Conservation (phyloP, 2,329 filamentous ascomycete genomes). For the Pyrenochaeta sp. region DNA sequence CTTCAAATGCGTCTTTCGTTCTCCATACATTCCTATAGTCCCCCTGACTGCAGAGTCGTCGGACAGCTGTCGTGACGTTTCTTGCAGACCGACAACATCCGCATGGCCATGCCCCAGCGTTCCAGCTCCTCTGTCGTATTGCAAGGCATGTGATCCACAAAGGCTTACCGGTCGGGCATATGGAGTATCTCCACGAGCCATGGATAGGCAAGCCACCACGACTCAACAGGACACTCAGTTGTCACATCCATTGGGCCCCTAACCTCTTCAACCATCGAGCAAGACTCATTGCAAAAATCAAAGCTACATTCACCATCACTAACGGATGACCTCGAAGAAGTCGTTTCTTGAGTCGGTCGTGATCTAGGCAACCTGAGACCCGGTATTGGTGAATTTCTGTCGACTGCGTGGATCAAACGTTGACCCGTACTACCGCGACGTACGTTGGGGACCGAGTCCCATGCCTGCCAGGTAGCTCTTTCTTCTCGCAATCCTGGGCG, state of each 20-base stretch:
- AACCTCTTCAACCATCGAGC: conserved; percentile 1
- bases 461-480: not conserved
- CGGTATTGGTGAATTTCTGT: no score
- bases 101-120: not conserved
- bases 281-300: no score
- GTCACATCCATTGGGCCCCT: not conserved
- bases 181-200: not conserved
- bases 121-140: not conserved
- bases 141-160: not conserved
- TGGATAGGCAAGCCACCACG: not conserved
- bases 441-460: not conserved
- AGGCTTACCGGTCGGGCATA: not conserved
- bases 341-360: no score
- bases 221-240: no score
- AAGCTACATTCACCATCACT: no score
- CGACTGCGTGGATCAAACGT: not conserved
- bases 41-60: no score
- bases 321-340: no score
- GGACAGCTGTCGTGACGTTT: no score
- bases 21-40: no score
- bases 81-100: not conserved
- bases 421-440: not conserved
- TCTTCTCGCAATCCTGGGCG: not conserved
- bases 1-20: no score
- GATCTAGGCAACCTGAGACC: no score